Evolutionary conservation across 2,329 filamentous ascomycete genomes (phyloP), one percentile per base, ranked within the genome.

Genomic region (Beauveria pseudobassiana): DNA sequence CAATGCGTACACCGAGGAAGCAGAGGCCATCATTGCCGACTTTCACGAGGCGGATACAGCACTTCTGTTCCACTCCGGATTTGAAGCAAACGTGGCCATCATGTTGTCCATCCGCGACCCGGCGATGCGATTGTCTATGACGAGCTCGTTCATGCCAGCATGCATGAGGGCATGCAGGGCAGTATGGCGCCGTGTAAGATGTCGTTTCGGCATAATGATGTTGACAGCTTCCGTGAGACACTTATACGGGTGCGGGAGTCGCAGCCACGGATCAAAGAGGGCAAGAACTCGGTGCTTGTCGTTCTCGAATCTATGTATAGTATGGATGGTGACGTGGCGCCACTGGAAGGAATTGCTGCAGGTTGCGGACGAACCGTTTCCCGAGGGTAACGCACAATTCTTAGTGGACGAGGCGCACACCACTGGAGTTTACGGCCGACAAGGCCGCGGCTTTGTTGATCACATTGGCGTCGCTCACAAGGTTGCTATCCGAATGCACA

Each of bases 331-430:
- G 77, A 79, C 63, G 48, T 78, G 0, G 71, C 70, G 46, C 76
- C 75, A 0, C 53, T 79, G 8, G 8, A 34, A 57, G 26, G 71
- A 74, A n/a, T 63, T 78, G 10, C 58, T 78, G 4, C 64, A 73
- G 0, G 63, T 69, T 8, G 70, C 72, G 1, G 67, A 74, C 2
- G 68, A 73, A 7, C 22, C 72, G 1, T 69, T 70, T 4, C 67
- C 67, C 1, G 34, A 60, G 0, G 72, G 71, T 0, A 77, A 75
- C 64, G 77, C 73, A 7, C 76, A 81, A 64, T 75, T 84, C 45
- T 69, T 84, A 8, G 75, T 84, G 0, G 82, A 85, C 64, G 82
- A 85, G 65, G 81, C 82, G 0, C 82, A 85, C 67, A 75, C 76
- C 0, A 79, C 75, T 16, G 82, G 82, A 0, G 71, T 81, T 0